phyloP scores from a whole-genome alignment of 2,329 filamentous ascomycete genomes.

The Chalaropsis thielavioides region DNA sequence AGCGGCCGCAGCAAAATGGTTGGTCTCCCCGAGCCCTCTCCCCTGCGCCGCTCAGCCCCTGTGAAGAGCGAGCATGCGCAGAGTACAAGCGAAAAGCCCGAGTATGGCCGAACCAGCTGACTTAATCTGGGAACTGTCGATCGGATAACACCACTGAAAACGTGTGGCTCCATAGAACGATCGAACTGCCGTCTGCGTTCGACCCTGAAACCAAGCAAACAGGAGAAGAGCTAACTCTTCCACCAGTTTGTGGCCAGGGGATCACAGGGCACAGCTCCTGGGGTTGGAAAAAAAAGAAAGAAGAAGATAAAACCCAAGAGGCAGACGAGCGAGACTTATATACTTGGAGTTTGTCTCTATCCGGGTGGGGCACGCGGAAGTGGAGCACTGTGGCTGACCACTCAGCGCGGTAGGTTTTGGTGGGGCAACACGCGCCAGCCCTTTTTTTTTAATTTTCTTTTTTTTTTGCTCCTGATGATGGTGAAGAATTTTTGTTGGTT shows the following conservation, averaged over 20 bases:
- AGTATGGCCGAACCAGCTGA: neutral
- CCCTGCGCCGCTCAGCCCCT: neutral
- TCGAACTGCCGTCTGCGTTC: constrained; percentile 73
- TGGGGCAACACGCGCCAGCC: neutral
- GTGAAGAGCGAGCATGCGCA: neutral
- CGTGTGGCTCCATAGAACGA: constrained; percentile 61
- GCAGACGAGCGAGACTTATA: neutral
- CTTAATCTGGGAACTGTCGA: constrained; percentile 79
- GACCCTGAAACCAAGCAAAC: constrained; percentile 33
- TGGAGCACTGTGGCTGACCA: neutral
- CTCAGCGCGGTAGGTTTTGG: neutral
- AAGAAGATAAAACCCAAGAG: constrained; percentile 19
- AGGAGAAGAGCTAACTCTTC: constrained; percentile 8
- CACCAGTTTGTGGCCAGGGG: constrained; percentile 39
- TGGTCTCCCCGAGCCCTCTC: constrained; percentile 1
- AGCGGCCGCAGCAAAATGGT: constrained; percentile 40
- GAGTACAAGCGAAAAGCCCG: neutral
- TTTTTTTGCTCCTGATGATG: too few species aligned
- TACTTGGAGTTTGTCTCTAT: neutral
- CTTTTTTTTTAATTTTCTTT: neutral
- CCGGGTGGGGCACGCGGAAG: neutral
- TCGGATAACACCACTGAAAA: constrained; percentile 69
- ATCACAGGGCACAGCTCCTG: constrained; percentile 79
- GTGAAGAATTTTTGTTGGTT: neutral
- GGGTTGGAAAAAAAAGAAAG: constrained; percentile 30